Evolutionary conservation across 2,329 filamentous ascomycete species (phyloP).

Genomic region (Fusarium sp.): DNA sequence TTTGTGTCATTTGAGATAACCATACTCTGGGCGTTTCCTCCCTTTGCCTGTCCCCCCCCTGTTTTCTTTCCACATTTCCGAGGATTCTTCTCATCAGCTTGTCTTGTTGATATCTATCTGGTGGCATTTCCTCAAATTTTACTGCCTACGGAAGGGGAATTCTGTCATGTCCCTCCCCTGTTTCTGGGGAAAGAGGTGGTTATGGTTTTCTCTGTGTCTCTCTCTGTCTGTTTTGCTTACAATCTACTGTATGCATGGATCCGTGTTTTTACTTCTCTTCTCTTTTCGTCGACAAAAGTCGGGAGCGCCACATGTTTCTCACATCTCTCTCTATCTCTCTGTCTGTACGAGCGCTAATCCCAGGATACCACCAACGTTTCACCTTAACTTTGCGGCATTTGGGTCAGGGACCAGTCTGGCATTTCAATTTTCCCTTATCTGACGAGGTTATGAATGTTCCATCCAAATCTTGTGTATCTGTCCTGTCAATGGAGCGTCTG

Average conservation of each 20-base stretch:
- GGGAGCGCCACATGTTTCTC: conserved; percentile 42
- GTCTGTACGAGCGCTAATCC: conserved; percentile 44
- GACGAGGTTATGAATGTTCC: conserved; percentile 46
- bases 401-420: conserved; percentile 41
- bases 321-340: conserved; percentile 33
- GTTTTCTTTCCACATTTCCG: conserved; percentile 39
- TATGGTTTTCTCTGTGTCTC: conserved; percentile 27
- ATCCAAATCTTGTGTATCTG: conserved; percentile 37
- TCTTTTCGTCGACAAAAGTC: conserved; percentile 44
- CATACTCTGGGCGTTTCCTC: conserved; percentile 30
- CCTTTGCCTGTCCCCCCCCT: conserved; percentile 37
- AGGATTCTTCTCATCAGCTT: conserved; percentile 38
- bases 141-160: conserved; percentile 32
- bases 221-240: conserved; percentile 46
- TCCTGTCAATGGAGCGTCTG: conserved; percentile 37
- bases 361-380: conserved; percentile 47
- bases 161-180: conserved; percentile 34
- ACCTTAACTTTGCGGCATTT: conserved; percentile 38
- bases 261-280: conserved; percentile 44
- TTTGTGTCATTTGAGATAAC: conserved; percentile 39
- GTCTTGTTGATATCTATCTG: conserved; percentile 39
- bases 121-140: conserved; percentile 34
- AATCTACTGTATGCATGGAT: conserved; percentile 41
- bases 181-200: conserved; percentile 28
- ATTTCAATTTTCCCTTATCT: conserved; percentile 42